phyloP scores from a whole-genome alignment of 23 red algal genomes.

The Gracilaria domingensis region DNA sequence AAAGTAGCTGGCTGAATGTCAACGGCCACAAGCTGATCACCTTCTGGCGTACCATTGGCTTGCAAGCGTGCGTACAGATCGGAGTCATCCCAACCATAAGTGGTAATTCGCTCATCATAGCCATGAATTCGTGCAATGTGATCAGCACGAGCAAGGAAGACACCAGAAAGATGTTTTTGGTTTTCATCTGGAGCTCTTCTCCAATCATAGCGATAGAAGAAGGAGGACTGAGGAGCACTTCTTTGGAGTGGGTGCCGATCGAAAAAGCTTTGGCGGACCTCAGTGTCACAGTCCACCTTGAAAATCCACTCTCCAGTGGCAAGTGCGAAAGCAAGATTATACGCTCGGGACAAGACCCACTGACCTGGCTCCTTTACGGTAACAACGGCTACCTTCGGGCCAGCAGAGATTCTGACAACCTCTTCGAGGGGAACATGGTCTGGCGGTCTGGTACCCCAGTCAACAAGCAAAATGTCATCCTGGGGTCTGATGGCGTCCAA shows the following conservation, averaged over 20 bases:
- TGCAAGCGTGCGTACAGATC: slow-evolving; percentile 69
- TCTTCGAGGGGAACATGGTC: slow-evolving; percentile 65
- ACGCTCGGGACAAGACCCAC: slow-evolving; percentile 66
- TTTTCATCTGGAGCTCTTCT: slow-evolving; percentile 36
- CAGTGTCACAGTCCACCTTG: slow-evolving; percentile 82
- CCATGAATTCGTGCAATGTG: slow-evolving; percentile 56
- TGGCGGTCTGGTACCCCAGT: slow-evolving; percentile 68
- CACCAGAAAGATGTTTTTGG: slow-evolving; percentile 55
- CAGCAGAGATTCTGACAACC: slow-evolving; percentile 46
- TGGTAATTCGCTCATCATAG: slow-evolving; percentile 76
- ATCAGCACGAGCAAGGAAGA: slow-evolving; percentile 58
- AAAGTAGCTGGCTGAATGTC: slow-evolving; percentile 37
- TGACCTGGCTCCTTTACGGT: slow-evolving; percentile 39
- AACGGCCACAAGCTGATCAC: slow-evolving; percentile 16
- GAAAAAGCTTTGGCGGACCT: slow-evolving; percentile 64
- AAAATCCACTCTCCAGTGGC: slow-evolving; percentile 75
- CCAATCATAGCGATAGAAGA: slow-evolving; percentile 67
- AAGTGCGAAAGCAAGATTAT: slow-evolving; percentile 63
- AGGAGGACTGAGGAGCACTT: not conserved
- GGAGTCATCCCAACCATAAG: slow-evolving; percentile 77
- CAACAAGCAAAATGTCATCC: slow-evolving; percentile 75
- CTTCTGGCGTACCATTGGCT: slow-evolving; percentile 21
- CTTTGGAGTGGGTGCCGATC: slow-evolving; percentile 8
- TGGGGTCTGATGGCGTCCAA: slow-evolving; percentile 11
- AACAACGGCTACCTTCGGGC: slow-evolving; percentile 45